Evolutionary conservation across 2,329 filamentous ascomycete species (phyloP), one percentile per base, ranked within the genome.

Genomic region (Nemania serpens): DNA sequence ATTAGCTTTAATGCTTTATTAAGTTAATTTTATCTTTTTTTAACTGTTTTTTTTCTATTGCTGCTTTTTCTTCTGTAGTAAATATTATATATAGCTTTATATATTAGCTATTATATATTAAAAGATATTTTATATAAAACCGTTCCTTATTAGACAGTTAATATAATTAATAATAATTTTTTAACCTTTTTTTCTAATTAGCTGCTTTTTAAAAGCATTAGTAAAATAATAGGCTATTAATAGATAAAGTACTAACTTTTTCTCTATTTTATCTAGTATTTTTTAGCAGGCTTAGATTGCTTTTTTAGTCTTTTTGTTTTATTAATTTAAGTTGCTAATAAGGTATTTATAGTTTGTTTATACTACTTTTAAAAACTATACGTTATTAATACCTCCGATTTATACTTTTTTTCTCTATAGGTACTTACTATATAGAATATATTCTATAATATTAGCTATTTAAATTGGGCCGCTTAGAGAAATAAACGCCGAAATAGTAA

Each of bases 401-500:
- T 25, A 4, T n/a, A 39, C 15, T 39, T 37, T 25, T 22, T 50
- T 3, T 15, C 10, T 18, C 20, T 39, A 20, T 20, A 43, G 17
- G 41, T 43, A 43, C 11, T 20, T 43, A 11, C 17, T 43, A 20
- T 17, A 17, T 39, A 50, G 22, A 22, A 50, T 25, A 39, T 50
- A 10, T 4, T 50, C n/a, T 2, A 50, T 11, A 7, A 50, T 39
- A 39, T 50, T 50, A 22, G 34, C n/a, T 39, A 50, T 2, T 20
- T 50, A 50, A 22, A 50, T 39, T 25, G 17, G 17, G 47, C 47
- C n/a, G 17, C 12, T 50, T 37, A 50, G 37, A 22, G 15, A n/a
- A 39, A 50, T 50, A 50, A 22, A 50, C 17, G 47, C 12, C 20
- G 11, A 50, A 25, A 50, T 39, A 20, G n/a, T 50, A 50, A 50